Percentiles rank a stretch among this genome's conserved stretches.
phyloP scores from a whole-genome alignment of 192 early-diverging fungal species.

The Entomortierella parvispora region DNA sequence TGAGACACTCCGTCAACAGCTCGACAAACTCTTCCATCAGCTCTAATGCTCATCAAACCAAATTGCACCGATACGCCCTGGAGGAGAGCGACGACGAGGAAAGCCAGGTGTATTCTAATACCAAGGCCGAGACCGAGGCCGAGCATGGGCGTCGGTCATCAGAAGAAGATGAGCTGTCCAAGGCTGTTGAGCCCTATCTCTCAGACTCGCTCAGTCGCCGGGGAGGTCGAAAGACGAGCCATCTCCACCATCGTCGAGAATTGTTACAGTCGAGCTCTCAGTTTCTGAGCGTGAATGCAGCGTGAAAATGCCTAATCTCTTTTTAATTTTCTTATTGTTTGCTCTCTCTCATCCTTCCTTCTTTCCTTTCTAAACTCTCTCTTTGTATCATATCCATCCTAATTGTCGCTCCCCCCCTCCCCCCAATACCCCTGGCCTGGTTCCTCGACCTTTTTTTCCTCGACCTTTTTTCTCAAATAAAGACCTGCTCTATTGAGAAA shows the following conservation, averaged over 20 bases:
- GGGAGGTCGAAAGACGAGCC: slow-evolving; percentile 5
- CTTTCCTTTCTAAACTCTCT: too few relatives aligned
- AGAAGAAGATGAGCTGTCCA: slow-evolving; percentile 47
- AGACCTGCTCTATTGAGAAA: too few relatives aligned
- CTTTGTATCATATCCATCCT: too few relatives aligned
- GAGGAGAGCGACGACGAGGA: slow-evolving; percentile 12
- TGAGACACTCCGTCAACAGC: slow-evolving; percentile 5
- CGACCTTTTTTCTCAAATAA: too few relatives aligned
- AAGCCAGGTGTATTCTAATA: slow-evolving; percentile 13
- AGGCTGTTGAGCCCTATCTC: slow-evolving; percentile 46
- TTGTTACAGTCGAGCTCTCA: slow-evolving; percentile 17
- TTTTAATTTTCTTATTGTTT: not conserved
- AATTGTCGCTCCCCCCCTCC: too few relatives aligned
- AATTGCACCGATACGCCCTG: not conserved
- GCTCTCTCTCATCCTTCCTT: not conserved
- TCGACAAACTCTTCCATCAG: slow-evolving; percentile 1
- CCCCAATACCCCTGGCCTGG: too few relatives aligned
- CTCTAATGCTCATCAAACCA: too few relatives aligned
- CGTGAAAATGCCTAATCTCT: not conserved
- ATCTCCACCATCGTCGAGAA: slow-evolving; percentile 8
- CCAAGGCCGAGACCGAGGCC: slow-evolving; percentile 35
- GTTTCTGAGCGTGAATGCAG: slow-evolving; percentile 27
- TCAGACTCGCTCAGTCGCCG: slow-evolving; percentile 50
- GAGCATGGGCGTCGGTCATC: slow-evolving; percentile 46
- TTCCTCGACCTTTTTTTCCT: too few relatives aligned